Conservation (phyloP, 1,284 basidiomycete species). For the Melanopsichium pennsylvanicum region DNA sequence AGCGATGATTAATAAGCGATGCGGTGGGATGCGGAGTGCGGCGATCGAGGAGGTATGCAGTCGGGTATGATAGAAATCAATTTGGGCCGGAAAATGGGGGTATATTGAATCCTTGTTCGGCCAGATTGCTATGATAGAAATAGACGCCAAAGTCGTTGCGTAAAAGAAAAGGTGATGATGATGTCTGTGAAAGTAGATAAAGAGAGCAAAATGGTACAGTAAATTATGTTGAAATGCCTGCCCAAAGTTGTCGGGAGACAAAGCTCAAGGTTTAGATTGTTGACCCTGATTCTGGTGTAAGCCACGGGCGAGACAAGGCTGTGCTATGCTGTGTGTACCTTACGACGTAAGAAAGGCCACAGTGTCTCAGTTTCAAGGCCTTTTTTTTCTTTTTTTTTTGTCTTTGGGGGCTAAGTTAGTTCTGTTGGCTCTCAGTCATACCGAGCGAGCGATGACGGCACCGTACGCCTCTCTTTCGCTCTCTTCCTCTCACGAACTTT, state of each 20-base stretch:
- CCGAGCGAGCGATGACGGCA: slow-evolving; percentile 17
- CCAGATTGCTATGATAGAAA: slow-evolving; percentile 1
- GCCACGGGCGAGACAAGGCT: background rate
- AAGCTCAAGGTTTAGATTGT: no score
- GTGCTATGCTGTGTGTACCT: background rate
- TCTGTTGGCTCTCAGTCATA: background rate
- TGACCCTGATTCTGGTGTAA: no score
- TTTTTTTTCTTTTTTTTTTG: background rate
- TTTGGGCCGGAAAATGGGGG: slow-evolving; percentile 8
- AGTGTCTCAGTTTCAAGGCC: slow-evolving; percentile 1
- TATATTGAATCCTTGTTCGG: slow-evolving; percentile 13
- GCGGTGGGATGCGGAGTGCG: no score
- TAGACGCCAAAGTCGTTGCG: no score
- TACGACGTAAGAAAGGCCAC: no score
- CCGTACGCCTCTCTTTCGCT: background rate
- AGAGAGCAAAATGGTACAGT: no score
- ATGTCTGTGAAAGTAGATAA: background rate
- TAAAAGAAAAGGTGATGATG: slow-evolving; percentile 1
- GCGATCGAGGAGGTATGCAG: background rate
- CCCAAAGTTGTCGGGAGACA: no score
- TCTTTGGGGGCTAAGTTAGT: no score
- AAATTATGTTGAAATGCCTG: no score
- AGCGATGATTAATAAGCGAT: no score
- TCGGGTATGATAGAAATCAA: background rate
- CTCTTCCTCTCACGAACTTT: no score